Base-by-base conservation (phyloP, 352 stramenopile species). In the Phytophthora pinifolia region DNA sequence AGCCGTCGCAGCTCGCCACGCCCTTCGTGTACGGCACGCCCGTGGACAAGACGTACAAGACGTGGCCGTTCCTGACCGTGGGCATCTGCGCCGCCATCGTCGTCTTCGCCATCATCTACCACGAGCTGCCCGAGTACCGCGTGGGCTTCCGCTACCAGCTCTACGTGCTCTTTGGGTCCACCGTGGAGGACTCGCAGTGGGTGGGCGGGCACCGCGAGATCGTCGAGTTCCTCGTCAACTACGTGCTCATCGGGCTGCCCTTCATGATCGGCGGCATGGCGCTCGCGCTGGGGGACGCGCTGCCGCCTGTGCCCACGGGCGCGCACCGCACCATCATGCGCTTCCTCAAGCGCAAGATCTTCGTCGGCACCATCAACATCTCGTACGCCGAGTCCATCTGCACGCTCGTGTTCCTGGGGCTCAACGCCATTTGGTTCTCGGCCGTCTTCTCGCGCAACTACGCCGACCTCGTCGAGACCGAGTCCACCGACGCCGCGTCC, bases 371-470 rank as follows among this genome's bases (percentile, higher is more conserved):
- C 6, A 68, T 89, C 52, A 92, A 89, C 66, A 60, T 89, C 18
- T 88, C 83, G 68, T 92, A 92, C 67, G 79, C 80, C 9, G 83
- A 92, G 53, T 79, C 74, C 50, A 61, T 92, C 57, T 73, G 72
- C 44, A 81, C 66, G 42, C 65, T 90, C 9, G 54, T 88, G 42
- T 92, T 91, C 54, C 63, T 90, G 31, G 83, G 80, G 6, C 56
- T 92, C 18, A 92, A 92, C 46, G 62, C 83, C 12, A 79, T 92
- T 59, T 92, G 83, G 83, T 92, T 92, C 53, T 64, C 83, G 13
- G 76, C 83, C 31, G 65, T 88, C n/a, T 92, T 88, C 55, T 85
- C 76, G n/a, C 75, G 82, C 54, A 79, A 88, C 48, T 84, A 76
- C 34, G 42, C 47, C 1, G 61, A 64, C 22, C 65, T 90, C 5